A percentile compares a stretch with the other conserved stretches of the same genome.
Evolutionary conservation across 257 asterid species (phyloP).

Genomic region (Parsonsia alboflavescens): DNA sequence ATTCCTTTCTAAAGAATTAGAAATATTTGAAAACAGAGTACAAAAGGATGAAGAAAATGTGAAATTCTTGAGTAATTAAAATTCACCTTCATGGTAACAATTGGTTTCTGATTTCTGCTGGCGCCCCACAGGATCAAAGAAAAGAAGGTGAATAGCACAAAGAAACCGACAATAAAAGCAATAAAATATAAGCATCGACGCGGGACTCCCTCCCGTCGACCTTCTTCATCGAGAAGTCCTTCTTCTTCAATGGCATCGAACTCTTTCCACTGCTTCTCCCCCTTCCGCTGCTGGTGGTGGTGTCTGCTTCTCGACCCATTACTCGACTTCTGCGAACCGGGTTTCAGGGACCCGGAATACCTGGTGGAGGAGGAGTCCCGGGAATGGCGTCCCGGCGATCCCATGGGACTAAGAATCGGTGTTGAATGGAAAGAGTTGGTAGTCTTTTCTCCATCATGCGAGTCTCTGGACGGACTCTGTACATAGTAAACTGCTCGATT

Average conservation of each 20-base stretch:
- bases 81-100: conserved; percentile 64
- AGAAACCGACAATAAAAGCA: conserved; percentile 65
- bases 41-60: neutral
- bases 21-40: neutral
- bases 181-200: conserved; percentile 59
- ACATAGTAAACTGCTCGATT: conserved; percentile 81
- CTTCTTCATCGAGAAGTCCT: conserved; percentile 70
- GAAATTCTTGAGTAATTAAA: neutral
- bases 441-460: conserved; percentile 95
- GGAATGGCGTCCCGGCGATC: conserved; percentile 93
- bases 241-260: conserved; percentile 94
- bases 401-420: conserved; percentile 80
- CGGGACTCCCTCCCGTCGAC: conserved; percentile 33
- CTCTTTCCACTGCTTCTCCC: conserved; percentile 58
- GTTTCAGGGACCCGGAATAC: conserved; percentile 77
- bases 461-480: conserved; percentile 91
- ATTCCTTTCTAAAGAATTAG: neutral
- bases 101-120: conserved; percentile 81
- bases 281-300: conserved; percentile 30
- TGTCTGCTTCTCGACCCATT: conserved; percentile 57
- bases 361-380: conserved; percentile 90
- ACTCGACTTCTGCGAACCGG: conserved; percentile 79
- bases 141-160: conserved; percentile 62
- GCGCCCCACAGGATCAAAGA: conserved; percentile 91
- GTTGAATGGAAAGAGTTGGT: conserved; percentile 87